A percentile compares a stretch with the other conserved stretches of the same genome.
Conservation (phyloP, 768 basidiomycete genomes). For the Exsudoporus frostii region DNA sequence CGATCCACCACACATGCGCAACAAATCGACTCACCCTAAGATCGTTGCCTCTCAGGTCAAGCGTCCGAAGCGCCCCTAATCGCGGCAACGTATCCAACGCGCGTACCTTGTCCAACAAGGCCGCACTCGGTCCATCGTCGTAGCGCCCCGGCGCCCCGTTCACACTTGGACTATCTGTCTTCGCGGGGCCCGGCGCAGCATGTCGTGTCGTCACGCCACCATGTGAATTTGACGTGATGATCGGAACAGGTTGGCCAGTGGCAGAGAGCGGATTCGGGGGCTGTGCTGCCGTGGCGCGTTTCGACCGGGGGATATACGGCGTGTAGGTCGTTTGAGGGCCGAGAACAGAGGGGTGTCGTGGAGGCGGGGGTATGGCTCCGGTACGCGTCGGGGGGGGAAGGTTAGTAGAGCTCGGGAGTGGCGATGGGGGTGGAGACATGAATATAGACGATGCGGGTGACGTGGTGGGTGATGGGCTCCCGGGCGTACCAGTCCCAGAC, state of each 20-base stretch:
- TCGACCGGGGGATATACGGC: conserved; percentile 72
- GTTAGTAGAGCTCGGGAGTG: conserved; percentile 27
- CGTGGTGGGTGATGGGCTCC: conserved; percentile 3
- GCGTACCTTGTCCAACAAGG: conserved; percentile 82
- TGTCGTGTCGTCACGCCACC: conserved; percentile 52
- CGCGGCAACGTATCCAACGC: conserved; percentile 86
- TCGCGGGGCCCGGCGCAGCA: conserved; percentile 11
- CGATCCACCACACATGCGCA: not conserved
- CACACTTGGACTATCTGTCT: not conserved
- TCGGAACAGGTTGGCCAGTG: conserved; percentile 51
- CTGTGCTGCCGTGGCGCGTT: conserved; percentile 35
- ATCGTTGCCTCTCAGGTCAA: conserved; percentile 93
- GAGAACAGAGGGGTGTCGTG: conserved; percentile 47
- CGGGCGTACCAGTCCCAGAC: not conserved
- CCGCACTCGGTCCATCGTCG: conserved; percentile 60
- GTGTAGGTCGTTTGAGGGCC: conserved; percentile 73
- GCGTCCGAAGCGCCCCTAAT: conserved; percentile 78
- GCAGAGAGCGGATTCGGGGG: conserved; percentile 39
- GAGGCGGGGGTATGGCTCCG: conserved; percentile 45
- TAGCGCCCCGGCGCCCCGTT: conserved; percentile 8
- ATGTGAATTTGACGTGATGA: conserved; percentile 64
- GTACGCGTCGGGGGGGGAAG: conserved; percentile 27
- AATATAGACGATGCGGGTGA: conserved; percentile 19
- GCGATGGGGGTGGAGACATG: conserved; percentile 33
- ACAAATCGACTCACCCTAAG: conserved; percentile 60